phyloP scores from a whole-genome alignment of 2,329 filamentous ascomycete species.

The Botrytis porri region DNA sequence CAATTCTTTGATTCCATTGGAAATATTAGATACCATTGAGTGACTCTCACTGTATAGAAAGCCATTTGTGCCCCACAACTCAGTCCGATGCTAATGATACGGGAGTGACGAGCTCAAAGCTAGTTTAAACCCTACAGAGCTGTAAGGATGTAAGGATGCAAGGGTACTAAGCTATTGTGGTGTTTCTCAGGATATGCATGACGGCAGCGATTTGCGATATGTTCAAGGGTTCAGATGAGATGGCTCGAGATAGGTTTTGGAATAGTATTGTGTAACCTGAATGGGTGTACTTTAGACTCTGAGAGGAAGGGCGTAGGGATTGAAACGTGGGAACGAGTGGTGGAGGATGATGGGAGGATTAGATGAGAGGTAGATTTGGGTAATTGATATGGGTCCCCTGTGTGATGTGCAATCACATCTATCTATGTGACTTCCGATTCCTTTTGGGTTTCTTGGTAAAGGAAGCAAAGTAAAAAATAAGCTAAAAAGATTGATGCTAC shows the following conservation, averaged over 20 bases:
- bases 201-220: constrained; percentile 23
- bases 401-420: constrained; percentile 12
- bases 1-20: constrained; percentile 18
- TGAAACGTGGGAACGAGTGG: constrained; percentile 4
- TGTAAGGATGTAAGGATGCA: constrained; percentile 25
- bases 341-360: constrained; percentile 13
- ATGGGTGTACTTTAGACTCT: neutral
- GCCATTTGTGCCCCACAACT: constrained; percentile 25
- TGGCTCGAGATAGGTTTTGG: neutral
- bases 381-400: constrained; percentile 7
- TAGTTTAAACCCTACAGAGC: constrained; percentile 35
- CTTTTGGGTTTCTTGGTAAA: neutral
- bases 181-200: constrained; percentile 24
- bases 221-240: constrained; percentile 15
- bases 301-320: constrained; percentile 1
- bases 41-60: constrained; percentile 21
- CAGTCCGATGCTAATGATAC: constrained; percentile 27
- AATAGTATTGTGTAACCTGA: constrained; percentile 1
- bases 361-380: constrained; percentile 10
- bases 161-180: constrained; percentile 11
- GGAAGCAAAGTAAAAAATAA: neutral
- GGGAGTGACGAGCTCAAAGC: constrained; percentile 32
- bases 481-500: neutral
- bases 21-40: constrained; percentile 19
- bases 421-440: neutral